phyloP scores from a whole-genome alignment of 108 stramenopile species.

The Cyclostephanos invisitatus region DNA sequence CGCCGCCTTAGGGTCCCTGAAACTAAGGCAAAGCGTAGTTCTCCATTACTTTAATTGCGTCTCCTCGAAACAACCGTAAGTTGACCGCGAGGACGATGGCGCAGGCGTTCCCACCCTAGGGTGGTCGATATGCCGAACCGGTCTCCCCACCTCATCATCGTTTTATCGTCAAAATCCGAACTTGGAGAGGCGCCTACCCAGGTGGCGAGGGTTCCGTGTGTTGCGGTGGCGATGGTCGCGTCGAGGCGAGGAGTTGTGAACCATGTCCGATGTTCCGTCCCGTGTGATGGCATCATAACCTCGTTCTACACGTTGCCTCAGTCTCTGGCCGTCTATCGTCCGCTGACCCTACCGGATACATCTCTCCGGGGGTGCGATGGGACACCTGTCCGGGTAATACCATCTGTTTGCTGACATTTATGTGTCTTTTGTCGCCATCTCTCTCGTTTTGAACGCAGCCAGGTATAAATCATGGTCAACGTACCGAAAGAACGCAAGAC shows the following conservation, averaged over 20 bases:
- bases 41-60: conserved; percentile 38
- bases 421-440: not conserved
- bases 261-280: not conserved
- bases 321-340: not conserved
- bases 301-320: not conserved
- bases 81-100: conserved; percentile 61
- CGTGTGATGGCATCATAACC: not conserved
- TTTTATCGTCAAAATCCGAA: not conserved
- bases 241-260: not conserved
- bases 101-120: conserved; percentile 38
- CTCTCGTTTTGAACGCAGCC: not conserved
- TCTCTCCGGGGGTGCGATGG: not conserved
- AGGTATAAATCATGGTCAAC: conserved; percentile 92
- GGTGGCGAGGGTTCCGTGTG: not conserved
- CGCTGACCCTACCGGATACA: not conserved
- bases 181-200: not conserved
- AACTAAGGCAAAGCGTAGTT: too few relatives aligned
- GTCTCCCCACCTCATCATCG: conserved; percentile 8
- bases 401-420: not conserved
- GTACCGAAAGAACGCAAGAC: conserved; percentile 99
- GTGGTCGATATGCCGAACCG: conserved; percentile 43
- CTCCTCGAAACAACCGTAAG: conserved; percentile 56
- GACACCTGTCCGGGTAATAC: not conserved
- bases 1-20: too few relatives aligned
- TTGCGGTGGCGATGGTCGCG: not conserved